Base-by-base conservation (phyloP, 73 alveolate species). In the Paraurostyla sp. region DNA sequence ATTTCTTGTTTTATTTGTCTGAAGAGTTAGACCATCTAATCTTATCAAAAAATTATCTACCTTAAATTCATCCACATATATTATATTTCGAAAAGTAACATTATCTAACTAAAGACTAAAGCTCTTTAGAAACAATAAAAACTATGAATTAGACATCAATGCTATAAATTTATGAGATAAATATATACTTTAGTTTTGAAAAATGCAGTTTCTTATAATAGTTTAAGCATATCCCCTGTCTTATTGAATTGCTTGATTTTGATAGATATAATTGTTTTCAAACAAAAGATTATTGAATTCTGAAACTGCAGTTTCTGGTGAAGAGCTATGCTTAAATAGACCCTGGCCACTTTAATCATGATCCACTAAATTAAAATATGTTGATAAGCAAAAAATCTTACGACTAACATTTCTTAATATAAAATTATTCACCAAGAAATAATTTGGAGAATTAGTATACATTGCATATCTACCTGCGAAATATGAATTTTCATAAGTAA, bases 261-360 rank as follows among this genome's bases (percentile, higher is more conserved):
- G 29, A 27, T 6, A 25, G 3, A 45, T 18, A 25, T 3, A 4
- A 45, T 73, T 73, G 20, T 46, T 25, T 22, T 48, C 52, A 73
- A 73, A 73, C 1, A 43, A 0, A 0, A 73, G 23, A 45, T 73
- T 48, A 45, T 43, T 73, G 58, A 11, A 65, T 38, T 65, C 82
- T 18, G 82, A 22, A 22, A 15, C 7, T 15, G 82, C 27, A 4
- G 25, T 36, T 22, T 15, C 38, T 9, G 82, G 82, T 4, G 27
- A 56, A 15, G 82, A 38, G 18, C 60, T 38, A 23, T 65, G 82
- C 41, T 65, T 65, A 6, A 65, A 38, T 38, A 65, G 7, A 13
- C 23, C 35, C 36, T 65, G 25, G 7, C 60, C 27, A 54, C 30
- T 35, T 35, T 9, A 20, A 27, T 9, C 30, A 9, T 18, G 4